Evolutionary conservation across 2,329 filamentous ascomycete species (phyloP).

Genomic region (Xylaria multiplex): DNA sequence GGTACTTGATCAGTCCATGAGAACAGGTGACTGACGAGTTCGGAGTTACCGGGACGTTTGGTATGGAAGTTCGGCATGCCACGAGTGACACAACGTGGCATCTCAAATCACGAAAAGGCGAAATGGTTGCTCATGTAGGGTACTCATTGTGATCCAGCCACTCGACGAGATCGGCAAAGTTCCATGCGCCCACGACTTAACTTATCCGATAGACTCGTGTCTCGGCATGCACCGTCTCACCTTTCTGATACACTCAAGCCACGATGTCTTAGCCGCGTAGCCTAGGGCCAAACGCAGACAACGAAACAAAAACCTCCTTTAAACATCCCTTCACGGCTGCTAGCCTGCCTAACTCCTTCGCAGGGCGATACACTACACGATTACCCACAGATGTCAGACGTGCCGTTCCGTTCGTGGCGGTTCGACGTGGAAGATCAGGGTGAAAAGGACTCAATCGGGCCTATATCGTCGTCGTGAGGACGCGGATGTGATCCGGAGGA

Average conservation of each 20-base stretch:
- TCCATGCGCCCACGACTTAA: too few relatives aligned
- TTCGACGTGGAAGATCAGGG: not conserved
- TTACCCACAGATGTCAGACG: slow-evolving; percentile 21
- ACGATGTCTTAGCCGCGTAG: not conserved
- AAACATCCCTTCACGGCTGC: not conserved
- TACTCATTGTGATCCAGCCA: too few relatives aligned
- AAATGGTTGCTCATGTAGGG: too few relatives aligned
- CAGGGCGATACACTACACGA: too few relatives aligned
- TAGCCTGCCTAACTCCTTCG: too few relatives aligned
- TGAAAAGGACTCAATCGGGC: not conserved
- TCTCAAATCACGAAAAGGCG: not conserved
- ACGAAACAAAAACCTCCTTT: not conserved
- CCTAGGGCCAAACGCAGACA: not conserved
- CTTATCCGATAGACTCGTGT: not conserved
- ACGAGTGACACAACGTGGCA: slow-evolving; percentile 1
- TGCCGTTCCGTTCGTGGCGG: slow-evolving; percentile 20
- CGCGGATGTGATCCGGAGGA: slow-evolving; percentile 1
- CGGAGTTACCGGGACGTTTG: slow-evolving; percentile 5
- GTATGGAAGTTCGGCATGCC: not conserved
- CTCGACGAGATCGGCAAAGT: too few relatives aligned
- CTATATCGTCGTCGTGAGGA: slow-evolving; percentile 12
- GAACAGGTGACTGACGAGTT: not conserved
- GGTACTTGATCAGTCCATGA: slow-evolving; percentile 8
- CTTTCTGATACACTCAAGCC: not conserved
- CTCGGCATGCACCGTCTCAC: not conserved